These are phyloP conservation scores for Blastobotrys aristatus DNA, from an alignment of 1,139 yeast species.

Conservation along the genomic window DNA sequence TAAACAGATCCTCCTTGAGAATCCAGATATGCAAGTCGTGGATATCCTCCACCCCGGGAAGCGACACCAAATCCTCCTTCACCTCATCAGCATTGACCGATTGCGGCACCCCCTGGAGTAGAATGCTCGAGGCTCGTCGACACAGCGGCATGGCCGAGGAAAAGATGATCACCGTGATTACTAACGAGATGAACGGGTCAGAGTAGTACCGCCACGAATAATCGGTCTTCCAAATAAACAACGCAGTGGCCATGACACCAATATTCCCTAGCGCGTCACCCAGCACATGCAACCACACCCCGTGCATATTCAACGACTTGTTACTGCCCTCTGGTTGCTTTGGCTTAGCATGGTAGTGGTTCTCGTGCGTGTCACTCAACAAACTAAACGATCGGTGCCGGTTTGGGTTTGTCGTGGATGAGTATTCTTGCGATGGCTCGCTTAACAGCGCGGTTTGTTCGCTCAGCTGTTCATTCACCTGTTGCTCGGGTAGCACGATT, in stretches of 20 bases:
- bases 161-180: constrained; percentile 83
- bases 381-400: constrained; percentile 15
- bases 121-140: constrained; percentile 76
- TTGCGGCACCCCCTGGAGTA: constrained; percentile 89
- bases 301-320: constrained; percentile 88
- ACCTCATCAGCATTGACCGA: constrained; percentile 72
- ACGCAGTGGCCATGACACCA: constrained; percentile 86
- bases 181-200: constrained; percentile 80
- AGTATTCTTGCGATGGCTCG: neutral
- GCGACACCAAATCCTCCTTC: constrained; percentile 58
- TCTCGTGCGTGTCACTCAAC: constrained; percentile 26
- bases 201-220: constrained; percentile 80
- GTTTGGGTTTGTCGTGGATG: neutral
- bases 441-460: neutral
- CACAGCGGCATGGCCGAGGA: constrained; percentile 90
- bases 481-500: constrained; percentile 21
- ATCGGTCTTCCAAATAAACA: constrained; percentile 90
- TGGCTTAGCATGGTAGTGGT: constrained; percentile 39
- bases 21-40: constrained; percentile 98
- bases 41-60: constrained; percentile 69
- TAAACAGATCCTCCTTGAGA: constrained; percentile 76
- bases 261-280: constrained; percentile 96
- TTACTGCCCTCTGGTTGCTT: constrained; percentile 21
- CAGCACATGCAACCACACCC: constrained; percentile 88
- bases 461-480: neutral